Conservation (phyloP, 2,329 filamentous ascomycete genomes). For the Aplosporella prunicola region DNA sequence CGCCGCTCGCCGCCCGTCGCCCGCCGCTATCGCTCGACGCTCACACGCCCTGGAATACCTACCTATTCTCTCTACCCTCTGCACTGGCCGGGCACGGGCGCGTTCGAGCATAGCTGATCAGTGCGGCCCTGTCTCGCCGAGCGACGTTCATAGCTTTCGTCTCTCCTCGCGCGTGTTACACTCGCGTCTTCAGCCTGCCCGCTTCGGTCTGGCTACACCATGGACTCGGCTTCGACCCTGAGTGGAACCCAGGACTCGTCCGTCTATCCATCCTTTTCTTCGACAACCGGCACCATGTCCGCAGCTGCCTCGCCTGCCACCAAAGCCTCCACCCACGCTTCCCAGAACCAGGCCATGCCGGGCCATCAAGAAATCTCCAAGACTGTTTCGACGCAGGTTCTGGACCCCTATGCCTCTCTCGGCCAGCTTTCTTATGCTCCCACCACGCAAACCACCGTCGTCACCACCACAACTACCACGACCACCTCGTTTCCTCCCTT, state of each 20-base stretch:
- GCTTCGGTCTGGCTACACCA: conserved; percentile 11
- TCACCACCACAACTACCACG: conserved; percentile 89
- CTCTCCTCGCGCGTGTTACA: conserved; percentile 14
- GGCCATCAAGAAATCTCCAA: conserved; percentile 20
- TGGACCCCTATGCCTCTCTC: conserved; percentile 35
- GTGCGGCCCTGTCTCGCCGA: conserved; percentile 10
- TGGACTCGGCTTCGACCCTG: conserved; percentile 11
- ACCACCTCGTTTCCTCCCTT: conserved; percentile 76
- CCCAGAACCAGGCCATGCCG: conserved; percentile 17
- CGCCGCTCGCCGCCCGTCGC: too few relatives aligned
- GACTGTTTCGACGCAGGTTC: conserved; percentile 18
- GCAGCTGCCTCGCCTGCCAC: conserved; percentile 4
- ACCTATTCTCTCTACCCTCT: too few relatives aligned
- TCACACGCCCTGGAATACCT: too few relatives aligned
- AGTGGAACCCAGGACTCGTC: conserved; percentile 8
- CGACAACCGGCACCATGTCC: conserved; percentile 1
- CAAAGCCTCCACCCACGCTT: conserved; percentile 4
- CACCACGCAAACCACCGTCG: conserved; percentile 55
- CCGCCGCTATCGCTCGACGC: too few relatives aligned
- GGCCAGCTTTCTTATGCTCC: conserved; percentile 54
- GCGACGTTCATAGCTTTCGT: conserved; percentile 11
- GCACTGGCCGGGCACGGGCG: too few relatives aligned
- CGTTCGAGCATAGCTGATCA: too few relatives aligned
- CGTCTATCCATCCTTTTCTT: conserved; percentile 8
- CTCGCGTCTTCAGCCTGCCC: conserved; percentile 16